Percentiles rank a stretch among this genome's conserved stretches.
phyloP scores from a whole-genome alignment of 2,329 filamentous ascomycete species.

The Tolypocladium inflatum region DNA sequence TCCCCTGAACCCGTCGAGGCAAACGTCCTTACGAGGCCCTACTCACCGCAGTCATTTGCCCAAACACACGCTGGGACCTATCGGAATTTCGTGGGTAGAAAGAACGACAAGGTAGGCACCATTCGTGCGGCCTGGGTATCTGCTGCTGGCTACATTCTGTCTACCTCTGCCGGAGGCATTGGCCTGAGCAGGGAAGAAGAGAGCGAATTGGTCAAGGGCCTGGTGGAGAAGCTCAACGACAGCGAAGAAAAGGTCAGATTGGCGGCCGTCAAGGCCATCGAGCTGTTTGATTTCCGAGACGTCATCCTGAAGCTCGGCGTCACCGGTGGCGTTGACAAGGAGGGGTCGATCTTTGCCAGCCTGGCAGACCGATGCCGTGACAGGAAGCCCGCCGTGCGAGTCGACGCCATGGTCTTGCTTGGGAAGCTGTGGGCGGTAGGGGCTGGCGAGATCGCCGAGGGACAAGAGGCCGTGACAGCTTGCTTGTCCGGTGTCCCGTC shows the following conservation, averaged over 20 bases:
- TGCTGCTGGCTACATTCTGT: conserved; percentile 72
- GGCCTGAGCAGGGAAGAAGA: conserved; percentile 81
- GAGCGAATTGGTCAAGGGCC: conserved; percentile 57
- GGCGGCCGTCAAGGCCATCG: conserved; percentile 78
- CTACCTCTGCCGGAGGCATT: conserved; percentile 85
- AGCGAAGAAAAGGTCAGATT: conserved; percentile 85
- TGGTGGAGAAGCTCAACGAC: conserved; percentile 77
- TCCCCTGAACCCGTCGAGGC: conserved; percentile 35
- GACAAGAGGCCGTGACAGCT: conserved; percentile 64
- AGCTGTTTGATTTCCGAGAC: conserved; percentile 69
- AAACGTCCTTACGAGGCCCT: conserved; percentile 67
- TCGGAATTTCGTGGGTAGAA: conserved; percentile 73
- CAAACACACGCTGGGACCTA: conserved; percentile 73
- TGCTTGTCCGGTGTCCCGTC: conserved; percentile 77
- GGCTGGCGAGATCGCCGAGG: conserved; percentile 73
- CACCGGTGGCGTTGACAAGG: conserved; percentile 63
- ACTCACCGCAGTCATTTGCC: conserved; percentile 82
- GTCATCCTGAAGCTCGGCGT: conserved; percentile 74
- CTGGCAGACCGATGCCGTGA: conserved; percentile 86
- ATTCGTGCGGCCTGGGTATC: conserved; percentile 84
- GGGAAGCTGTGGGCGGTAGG: conserved; percentile 91
- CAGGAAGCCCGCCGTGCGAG: conserved; percentile 68
- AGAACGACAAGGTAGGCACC: conserved; percentile 73
- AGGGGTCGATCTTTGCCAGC: conserved; percentile 69
- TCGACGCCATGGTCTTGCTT: conserved; percentile 77